These are phyloP conservation scores for Trichoderma sp. DNA, from an alignment of 2,329 filamentous ascomycete species.

Conservation along the genomic window DNA sequence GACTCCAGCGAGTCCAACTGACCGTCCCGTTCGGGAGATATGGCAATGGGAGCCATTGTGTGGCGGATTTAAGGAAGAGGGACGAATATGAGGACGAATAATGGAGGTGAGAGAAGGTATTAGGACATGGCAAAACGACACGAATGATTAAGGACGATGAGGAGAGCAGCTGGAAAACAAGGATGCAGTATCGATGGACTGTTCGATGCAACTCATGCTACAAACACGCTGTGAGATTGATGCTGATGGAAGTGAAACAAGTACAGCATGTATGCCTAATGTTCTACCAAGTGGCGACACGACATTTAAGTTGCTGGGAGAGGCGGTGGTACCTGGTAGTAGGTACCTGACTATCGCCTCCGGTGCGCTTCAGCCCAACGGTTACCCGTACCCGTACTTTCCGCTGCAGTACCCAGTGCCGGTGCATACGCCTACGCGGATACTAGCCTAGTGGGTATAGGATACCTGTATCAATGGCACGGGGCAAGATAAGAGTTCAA, in stretches of 20 bases:
- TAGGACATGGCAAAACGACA: background rate
- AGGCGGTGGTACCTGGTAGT: background rate
- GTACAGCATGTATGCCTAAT: background rate
- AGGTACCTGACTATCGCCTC: background rate
- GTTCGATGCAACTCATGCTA: background rate
- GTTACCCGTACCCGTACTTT: background rate
- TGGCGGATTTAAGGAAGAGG: background rate
- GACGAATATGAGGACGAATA: background rate
- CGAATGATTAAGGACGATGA: background rate
- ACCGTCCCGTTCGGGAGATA: slow-evolving; percentile 50
- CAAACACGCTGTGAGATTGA: background rate
- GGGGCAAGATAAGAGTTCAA: slow-evolving; percentile 5
- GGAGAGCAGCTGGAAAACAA: background rate
- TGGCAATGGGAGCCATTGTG: slow-evolving; percentile 57
- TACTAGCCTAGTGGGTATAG: background rate
- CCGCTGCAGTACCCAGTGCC: background rate
- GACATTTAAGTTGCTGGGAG: background rate
- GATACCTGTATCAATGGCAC: background rate
- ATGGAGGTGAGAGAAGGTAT: background rate
- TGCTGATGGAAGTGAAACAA: background rate
- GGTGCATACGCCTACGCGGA: background rate
- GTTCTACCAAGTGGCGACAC: slow-evolving; percentile 9
- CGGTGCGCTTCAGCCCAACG: background rate
- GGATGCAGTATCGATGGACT: background rate
- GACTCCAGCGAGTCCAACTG: slow-evolving; percentile 37